These are phyloP conservation scores for Aulographum hederae DNA, from an alignment of 2,329 filamentous ascomycete genomes.

Conservation along the genomic window DNA sequence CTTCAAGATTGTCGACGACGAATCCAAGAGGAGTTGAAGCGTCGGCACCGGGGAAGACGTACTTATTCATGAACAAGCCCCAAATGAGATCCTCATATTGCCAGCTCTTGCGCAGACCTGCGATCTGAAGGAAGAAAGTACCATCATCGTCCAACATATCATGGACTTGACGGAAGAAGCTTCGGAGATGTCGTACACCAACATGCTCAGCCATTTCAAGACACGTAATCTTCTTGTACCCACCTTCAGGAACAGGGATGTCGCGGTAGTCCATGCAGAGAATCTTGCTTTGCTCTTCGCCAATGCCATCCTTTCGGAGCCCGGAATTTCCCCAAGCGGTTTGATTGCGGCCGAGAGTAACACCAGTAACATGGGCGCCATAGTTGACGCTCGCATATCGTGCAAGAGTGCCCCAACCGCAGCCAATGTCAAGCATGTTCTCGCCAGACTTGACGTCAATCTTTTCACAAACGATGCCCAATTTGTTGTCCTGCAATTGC, in stretches of 20 bases:
- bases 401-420: conserved; percentile 92
- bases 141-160: conserved; percentile 96
- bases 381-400: conserved; percentile 89
- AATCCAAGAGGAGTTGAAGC: conserved; percentile 84
- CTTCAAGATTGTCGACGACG: conserved; percentile 71
- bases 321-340: conserved; percentile 92
- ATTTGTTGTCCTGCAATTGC: conserved; percentile 94
- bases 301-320: conserved; percentile 62
- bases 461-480: conserved; percentile 90
- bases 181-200: conserved; percentile 70
- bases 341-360: conserved; percentile 91
- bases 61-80: conserved; percentile 99
- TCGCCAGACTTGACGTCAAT: conserved; percentile 70
- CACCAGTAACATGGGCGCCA: conserved; percentile 66
- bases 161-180: conserved; percentile 72
- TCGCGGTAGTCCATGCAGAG: conserved; percentile 97
- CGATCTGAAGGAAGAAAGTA: conserved; percentile 88
- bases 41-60: conserved; percentile 93
- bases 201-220: conserved; percentile 99
- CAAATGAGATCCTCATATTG: conserved; percentile 96
- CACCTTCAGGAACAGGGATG: conserved; percentile 58
- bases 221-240: conserved; percentile 90
- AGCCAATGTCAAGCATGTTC: conserved; percentile 80
- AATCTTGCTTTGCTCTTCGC: conserved; percentile 78
- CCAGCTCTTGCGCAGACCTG: conserved; percentile 85